Evolutionary conservation across 2,329 filamentous ascomycete genomes (phyloP).

Genomic region (Aspergillus costaricaensis): DNA sequence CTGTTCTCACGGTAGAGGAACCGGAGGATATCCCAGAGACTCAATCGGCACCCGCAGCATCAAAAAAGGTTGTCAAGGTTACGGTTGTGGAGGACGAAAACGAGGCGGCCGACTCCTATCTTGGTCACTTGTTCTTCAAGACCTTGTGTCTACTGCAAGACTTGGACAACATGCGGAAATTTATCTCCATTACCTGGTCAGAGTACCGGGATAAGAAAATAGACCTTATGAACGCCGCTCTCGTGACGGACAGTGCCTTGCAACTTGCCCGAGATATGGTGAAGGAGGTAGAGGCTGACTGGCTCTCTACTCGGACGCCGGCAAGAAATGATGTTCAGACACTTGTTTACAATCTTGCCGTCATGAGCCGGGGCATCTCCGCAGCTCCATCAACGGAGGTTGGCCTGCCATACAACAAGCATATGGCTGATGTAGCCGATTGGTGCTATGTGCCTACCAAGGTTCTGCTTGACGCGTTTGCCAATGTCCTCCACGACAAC

Average conservation of each 20-base stretch:
- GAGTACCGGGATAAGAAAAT: conserved; percentile 33
- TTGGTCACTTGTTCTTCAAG: conserved; percentile 26
- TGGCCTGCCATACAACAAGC: conserved; percentile 30
- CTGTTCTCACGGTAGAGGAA: conserved; percentile 32
- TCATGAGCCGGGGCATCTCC: conserved; percentile 13
- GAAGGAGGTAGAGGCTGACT: conserved; percentile 21
- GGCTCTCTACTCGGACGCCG: conserved; percentile 13
- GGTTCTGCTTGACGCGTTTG: conserved; percentile 25
- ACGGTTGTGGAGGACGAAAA: conserved; percentile 17
- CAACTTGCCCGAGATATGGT: conserved; percentile 27
- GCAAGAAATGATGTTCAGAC: conserved; percentile 7
- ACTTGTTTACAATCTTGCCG: conserved; percentile 14
- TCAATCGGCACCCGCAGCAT: conserved; percentile 14
- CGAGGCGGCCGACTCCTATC: conserved; percentile 17
- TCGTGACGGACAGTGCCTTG: conserved; percentile 36
- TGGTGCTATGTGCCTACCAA: conserved; percentile 25
- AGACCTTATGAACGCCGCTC: conserved; percentile 34
- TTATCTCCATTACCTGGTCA: conserved; percentile 32
- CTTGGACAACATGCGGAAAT: conserved; percentile 29
- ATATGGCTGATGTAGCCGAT: conserved; percentile 30
- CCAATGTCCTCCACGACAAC: conserved; percentile 23
- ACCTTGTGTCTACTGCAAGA: conserved; percentile 35
- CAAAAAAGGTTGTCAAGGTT: conserved; percentile 26
- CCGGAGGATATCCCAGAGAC: conserved; percentile 18
- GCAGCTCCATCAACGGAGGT: conserved; percentile 24